Evolutionary conservation across 306 rosid genomes (phyloP).

Genomic region (Lotus japonicus): DNA sequence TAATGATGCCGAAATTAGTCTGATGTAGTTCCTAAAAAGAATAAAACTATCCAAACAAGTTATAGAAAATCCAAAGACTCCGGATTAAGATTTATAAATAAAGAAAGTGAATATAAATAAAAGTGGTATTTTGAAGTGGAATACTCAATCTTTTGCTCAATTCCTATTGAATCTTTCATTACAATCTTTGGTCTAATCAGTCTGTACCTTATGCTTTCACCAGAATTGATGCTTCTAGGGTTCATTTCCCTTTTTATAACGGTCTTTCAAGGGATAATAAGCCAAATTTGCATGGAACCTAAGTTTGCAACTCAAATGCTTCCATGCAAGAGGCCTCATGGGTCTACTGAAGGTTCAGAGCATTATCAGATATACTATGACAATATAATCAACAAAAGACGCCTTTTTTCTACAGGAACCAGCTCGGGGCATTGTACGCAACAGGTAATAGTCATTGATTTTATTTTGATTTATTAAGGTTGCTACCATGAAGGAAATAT

Average conservation of each 20-base stretch:
- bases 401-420: constrained; percentile 42
- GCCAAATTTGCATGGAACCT: constrained; percentile 56
- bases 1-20: neutral
- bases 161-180: neutral
- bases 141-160: neutral
- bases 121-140: neutral
- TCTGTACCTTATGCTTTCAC: constrained; percentile 14
- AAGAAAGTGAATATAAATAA: neutral
- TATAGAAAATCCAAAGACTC: neutral
- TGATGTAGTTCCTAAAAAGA: neutral
- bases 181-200: constrained; percentile 17
- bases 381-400: constrained; percentile 33
- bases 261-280: constrained; percentile 56
- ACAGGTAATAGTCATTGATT: constrained; percentile 25
- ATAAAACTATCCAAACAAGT: neutral
- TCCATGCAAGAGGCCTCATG: constrained; percentile 64
- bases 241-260: constrained; percentile 86
- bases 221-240: constrained; percentile 95
- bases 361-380: constrained; percentile 32
- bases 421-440: constrained; percentile 30
- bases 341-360: constrained; percentile 16
- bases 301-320: constrained; percentile 54
- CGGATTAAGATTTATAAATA: neutral
- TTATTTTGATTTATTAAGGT: neutral
- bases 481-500: neutral